Base-by-base conservation (phyloP, 2,329 filamentous ascomycete genomes). In the Fusarium virguliforme region DNA sequence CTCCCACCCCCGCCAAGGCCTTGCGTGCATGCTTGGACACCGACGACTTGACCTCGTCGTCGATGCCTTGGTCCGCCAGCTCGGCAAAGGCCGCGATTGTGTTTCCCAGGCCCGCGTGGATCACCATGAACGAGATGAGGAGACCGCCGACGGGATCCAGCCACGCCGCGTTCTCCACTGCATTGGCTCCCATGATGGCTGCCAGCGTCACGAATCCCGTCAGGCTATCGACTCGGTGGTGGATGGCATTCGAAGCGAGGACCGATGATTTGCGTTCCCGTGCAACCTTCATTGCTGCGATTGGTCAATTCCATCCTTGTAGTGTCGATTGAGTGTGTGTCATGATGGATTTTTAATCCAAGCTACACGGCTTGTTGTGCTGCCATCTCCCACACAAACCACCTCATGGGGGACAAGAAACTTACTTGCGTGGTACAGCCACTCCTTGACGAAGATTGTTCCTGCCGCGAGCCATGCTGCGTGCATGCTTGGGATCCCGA, bases 381-480 rank as follows among this genome's bases (percentile, higher is more conserved):
- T 55, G 15, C 10, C 30, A 61, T 43, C 24, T 50, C 48, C 28
- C 41, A 40, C 43, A 54, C 8, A 24, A 18, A 40, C 37, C n/a
- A 54, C 35, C 22, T 26, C 8, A 38, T 13, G 35, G 30, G 9
- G 48, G 53, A 50, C 37, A n/a, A 10, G 10, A 51, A n/a, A 89
- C 93, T 86, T 90, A 96, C 95, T 99, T 71, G 95, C 94, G 85
- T 92, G 91, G 79, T 98, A 99, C 28, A 99, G 85, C 94, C 95
- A 99, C 82, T 99, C 96, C 83, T 99, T 99, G 76, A 98, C 85
- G 28, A 94, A 81, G 63, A 99, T 96, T 2, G 94, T 97, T 22
- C 94, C 95, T 41, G 89, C 92, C 37, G 96, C 95, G 65, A 99
- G 84, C 96, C 96, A 99, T 8, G 94, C 95, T 24, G 96, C 96